Base-by-base conservation (phyloP, 208 protist genomes). In the Trypanosomatidae sp. region DNA sequence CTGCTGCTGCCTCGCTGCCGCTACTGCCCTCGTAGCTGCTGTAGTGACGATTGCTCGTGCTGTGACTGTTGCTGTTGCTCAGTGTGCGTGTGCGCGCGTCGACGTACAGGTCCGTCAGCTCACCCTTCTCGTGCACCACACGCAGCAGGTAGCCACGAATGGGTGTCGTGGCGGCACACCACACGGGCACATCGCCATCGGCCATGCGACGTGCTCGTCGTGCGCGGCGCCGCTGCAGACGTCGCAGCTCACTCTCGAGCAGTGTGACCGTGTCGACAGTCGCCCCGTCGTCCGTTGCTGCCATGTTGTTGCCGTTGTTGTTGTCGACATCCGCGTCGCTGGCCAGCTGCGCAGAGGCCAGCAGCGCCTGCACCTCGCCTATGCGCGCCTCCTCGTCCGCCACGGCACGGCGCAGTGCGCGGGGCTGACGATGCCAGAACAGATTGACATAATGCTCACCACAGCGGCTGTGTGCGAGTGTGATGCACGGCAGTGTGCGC, bases 361-460 rank as follows among this genome's bases (percentile, higher is more conserved):
- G 30, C 30, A 15, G 30, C 30, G n/a, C 11, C 30, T n/a, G 30
- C n/a, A n/a, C 30, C 30, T 11, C 30, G 69, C 53, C 32, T 66
- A 56, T 33, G 73, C 58, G 13, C 32, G 32, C 25, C 60, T 55
- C 10, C 73, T 45, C 15, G 41, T 44, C 16, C 32, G 55, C 33
- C 5, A 23, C 43, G 8, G 43, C 45, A 7, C 67, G 49, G 20
- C 59, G 43, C n/a, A n/a, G n/a, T n/a, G n/a, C n/a, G n/a, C n/a
- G n/a, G n/a, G n/a, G n/a, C n/a, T n/a, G n/a, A 41, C 88, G 80
- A 50, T 84, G 70, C 84, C 88, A 95, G 48, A 76, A 90, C 16
- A 95, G 61, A 53, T 88, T 89, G 43, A 93, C 88, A 64, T 88
- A 95, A 48, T 93, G 81, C 53, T 95, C 88, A 27, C 82, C 81